Conservation (phyloP, 805 yeast species). For the Ogataea zsoltii region DNA sequence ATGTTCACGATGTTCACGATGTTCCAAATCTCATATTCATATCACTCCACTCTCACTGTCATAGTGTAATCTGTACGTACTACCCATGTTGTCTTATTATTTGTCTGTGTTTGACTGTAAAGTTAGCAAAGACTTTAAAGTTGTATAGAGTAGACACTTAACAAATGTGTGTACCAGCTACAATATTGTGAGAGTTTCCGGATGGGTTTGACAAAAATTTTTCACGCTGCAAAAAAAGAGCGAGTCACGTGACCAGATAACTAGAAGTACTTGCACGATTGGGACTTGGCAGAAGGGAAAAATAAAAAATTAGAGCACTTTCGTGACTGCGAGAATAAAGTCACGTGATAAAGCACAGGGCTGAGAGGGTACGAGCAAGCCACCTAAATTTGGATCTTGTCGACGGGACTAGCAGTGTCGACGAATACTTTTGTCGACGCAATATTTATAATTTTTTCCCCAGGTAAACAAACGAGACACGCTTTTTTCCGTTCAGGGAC, state of each 20-base stretch:
- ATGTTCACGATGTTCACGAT: not conserved
- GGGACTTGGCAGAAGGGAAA: not conserved
- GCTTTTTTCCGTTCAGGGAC: slow-evolving; percentile 7
- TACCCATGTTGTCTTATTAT: slow-evolving; percentile 60
- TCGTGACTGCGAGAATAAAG: not conserved
- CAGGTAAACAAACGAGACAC: slow-evolving; percentile 11
- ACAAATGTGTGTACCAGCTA: slow-evolving; percentile 4
- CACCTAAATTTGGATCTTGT: not conserved
- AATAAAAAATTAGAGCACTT: not conserved
- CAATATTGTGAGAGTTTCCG: not conserved
- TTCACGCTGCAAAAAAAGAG: slow-evolving; percentile 1
- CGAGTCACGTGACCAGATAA: slow-evolving; percentile 11
- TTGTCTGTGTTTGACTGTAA: slow-evolving; percentile 4
- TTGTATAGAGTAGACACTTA: not conserved
- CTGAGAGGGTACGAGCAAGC: not conserved
- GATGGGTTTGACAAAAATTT: slow-evolving; percentile 14
- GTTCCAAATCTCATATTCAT: not conserved
- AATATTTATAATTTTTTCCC: slow-evolving; percentile 8
- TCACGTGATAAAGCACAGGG: slow-evolving; percentile 1
- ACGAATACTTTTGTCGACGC: not conserved
- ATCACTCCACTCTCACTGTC: not conserved
- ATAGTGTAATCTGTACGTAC: slow-evolving; percentile 50
- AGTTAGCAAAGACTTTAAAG: not conserved
- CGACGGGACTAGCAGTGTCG: not conserved
- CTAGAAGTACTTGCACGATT: not conserved